phyloP scores from a whole-genome alignment of 192 early-diverging fungal genomes.

The Umbelopsis vinacea region DNA sequence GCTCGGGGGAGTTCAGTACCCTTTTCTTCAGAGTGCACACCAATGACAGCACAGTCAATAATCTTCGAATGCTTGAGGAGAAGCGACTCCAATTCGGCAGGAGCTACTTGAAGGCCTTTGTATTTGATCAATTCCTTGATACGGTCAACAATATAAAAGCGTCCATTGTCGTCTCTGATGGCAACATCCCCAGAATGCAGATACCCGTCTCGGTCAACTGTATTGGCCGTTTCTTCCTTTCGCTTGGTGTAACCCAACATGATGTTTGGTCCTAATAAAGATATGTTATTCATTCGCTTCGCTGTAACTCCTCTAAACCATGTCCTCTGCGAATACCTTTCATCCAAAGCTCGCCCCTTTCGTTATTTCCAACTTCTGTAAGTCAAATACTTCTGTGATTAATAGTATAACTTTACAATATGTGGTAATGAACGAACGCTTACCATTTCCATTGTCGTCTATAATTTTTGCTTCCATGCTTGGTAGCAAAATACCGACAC shows the following conservation, averaged over 20 bases:
- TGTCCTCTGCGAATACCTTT: slow-evolving; percentile 35
- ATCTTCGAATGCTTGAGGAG: slow-evolving; percentile 68
- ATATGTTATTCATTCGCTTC: slow-evolving; percentile 43
- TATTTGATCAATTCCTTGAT: slow-evolving; percentile 83
- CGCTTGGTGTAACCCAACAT: slow-evolving; percentile 59
- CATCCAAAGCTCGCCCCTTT: slow-evolving; percentile 84
- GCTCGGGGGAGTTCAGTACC: slow-evolving; percentile 77
- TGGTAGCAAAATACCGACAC: slow-evolving; percentile 74
- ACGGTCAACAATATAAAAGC: slow-evolving; percentile 72
- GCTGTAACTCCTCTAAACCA: slow-evolving; percentile 38
- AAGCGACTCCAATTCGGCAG: background rate
- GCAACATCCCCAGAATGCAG: slow-evolving; percentile 66
- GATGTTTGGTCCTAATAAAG: slow-evolving; percentile 46
- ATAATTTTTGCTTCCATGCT: slow-evolving; percentile 76
- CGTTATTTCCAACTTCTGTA: slow-evolving; percentile 51
- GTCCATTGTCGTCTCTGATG: slow-evolving; percentile 54
- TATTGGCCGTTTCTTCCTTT: slow-evolving; percentile 41
- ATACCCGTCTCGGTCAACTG: slow-evolving; percentile 46
- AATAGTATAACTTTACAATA: background rate
- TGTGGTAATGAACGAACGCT: background rate
- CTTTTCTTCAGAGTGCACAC: slow-evolving; percentile 58
- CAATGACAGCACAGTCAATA: slow-evolving; percentile 69
- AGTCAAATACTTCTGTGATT: background rate
- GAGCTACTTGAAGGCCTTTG: slow-evolving; percentile 66
- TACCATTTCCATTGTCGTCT: slow-evolving; percentile 65